Conservation (phyloP, 129 eudicot species). For the Artemisia tridentata region DNA sequence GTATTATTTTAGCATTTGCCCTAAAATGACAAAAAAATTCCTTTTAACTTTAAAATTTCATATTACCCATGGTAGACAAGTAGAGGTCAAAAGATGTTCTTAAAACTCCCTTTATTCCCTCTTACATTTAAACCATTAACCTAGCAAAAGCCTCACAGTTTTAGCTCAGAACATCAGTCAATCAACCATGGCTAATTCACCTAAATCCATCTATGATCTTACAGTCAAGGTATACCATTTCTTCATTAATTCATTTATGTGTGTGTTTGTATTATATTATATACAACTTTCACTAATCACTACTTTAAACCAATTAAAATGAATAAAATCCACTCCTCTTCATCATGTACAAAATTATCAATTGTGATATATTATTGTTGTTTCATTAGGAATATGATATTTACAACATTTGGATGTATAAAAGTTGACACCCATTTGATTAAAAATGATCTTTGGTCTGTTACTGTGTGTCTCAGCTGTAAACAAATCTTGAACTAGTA, state of each 20-base stretch:
- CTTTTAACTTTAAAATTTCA: background rate
- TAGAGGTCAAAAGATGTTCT: background rate
- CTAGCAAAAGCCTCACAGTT: background rate
- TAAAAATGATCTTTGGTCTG: constrained; percentile 5
- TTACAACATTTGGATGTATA: constrained; percentile 4
- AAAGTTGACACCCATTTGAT: constrained; percentile 7
- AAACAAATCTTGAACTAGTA: constrained; percentile 13
- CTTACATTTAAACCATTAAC: background rate
- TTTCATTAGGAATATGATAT: background rate
- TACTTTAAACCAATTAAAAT: too few relatives aligned
- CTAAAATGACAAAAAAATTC: background rate
- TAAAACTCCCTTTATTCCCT: background rate
- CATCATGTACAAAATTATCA: background rate
- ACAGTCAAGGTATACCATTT: constrained; percentile 30
- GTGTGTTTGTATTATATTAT: background rate
- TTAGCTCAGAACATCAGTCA: background rate
- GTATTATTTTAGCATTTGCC: too few relatives aligned
- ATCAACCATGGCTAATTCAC: constrained; percentile 22
- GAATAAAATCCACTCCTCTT: background rate
- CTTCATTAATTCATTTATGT: too few relatives aligned
- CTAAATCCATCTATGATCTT: constrained; percentile 33
- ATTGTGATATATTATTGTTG: background rate
- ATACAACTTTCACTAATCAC: background rate
- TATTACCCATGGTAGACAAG: background rate
- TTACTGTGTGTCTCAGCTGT: background rate